Evolutionary conservation across 768 basidiomycete species (phyloP).

Genomic region (Phlebiopsis gigantea): DNA sequence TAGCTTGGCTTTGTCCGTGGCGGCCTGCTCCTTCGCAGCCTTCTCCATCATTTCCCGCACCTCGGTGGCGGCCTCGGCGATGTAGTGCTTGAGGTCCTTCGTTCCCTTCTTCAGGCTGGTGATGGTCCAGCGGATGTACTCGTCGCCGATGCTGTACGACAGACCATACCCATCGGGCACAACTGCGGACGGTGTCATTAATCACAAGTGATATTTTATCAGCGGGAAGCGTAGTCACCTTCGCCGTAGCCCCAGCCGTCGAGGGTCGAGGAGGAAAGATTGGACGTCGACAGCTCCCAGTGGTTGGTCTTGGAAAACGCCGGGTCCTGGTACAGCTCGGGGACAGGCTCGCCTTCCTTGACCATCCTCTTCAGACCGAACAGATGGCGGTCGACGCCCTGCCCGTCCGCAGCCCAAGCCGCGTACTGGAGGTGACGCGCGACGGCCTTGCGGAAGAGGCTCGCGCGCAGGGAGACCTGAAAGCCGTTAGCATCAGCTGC

Average conservation of each 20-base stretch:
- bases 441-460: conserved; percentile 71
- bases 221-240: conserved; percentile 43
- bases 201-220: background rate
- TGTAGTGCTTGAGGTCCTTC: conserved; percentile 56
- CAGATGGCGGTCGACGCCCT: conserved; percentile 93
- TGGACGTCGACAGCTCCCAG: conserved; percentile 93
- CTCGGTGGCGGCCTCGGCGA: conserved; percentile 80
- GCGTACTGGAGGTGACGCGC: conserved; percentile 84
- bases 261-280: conserved; percentile 74
- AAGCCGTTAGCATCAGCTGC: background rate
- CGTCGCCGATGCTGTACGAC: conserved; percentile 82
- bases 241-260: conserved; percentile 98
- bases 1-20: conserved; percentile 28
- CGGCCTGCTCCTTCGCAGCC: conserved; percentile 40
- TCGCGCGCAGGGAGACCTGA: conserved; percentile 30
- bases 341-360: conserved; percentile 64
- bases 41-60: conserved; percentile 70
- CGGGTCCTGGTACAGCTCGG: conserved; percentile 68
- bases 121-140: conserved; percentile 87
- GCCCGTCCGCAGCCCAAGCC: conserved; percentile 87
- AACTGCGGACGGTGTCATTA: conserved; percentile 40
- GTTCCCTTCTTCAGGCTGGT: conserved; percentile 61
- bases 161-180: conserved; percentile 91
- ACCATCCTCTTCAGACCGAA: conserved; percentile 89
- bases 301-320: conserved; percentile 67